phyloP scores from a whole-genome alignment of 176 grass and related monocot species.

The barley (Hordeum vulgare) region MorexV3_pseudomolecules_assembly NC_058521.1:31918816-31919315 shows the following conservation, averaged over 20 bases:
- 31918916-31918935: too few relatives aligned
- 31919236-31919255: neutral
- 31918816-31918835: too few relatives aligned
- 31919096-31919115: neutral
- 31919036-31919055: neutral
- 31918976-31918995: too few relatives aligned
- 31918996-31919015: too few relatives aligned
- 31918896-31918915: too few relatives aligned
- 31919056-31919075: neutral
- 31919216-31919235: neutral
- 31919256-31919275: neutral
- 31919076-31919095: neutral
- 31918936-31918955: too few relatives aligned
- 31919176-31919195: neutral
- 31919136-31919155: neutral
- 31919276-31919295: neutral
- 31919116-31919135: too few relatives aligned
- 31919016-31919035: neutral
- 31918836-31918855: too few relatives aligned
- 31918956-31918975: too few relatives aligned
- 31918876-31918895: too few relatives aligned
- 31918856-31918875: too few relatives aligned
- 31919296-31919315: too few relatives aligned
- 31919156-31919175: neutral
- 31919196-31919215: neutral